A percentile compares a stretch with the other conserved stretches of the same genome.
Conservation (phyloP, 768 basidiomycete genomes). For the Pisolithus albus region DNA sequence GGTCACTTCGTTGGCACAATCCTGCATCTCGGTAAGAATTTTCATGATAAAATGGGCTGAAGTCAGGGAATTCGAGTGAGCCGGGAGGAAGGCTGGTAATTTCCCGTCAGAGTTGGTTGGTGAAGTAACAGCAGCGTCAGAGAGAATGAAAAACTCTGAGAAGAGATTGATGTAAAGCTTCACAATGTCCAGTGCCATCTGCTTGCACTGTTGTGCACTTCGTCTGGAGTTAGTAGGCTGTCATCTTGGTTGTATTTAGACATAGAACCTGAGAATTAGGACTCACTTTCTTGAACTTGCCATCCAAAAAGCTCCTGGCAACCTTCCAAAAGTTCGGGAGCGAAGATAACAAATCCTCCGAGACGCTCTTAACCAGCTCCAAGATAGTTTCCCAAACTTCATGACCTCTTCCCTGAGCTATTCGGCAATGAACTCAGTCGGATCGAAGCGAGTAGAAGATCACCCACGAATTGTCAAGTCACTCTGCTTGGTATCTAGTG, state of each 20-base stretch:
- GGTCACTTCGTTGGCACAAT: slow-evolving; percentile 75
- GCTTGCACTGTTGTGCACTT: slow-evolving; percentile 74
- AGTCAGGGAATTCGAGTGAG: slow-evolving; percentile 73
- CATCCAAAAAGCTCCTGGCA: slow-evolving; percentile 84
- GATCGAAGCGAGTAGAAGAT: neutral
- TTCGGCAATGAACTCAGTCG: slow-evolving; percentile 1
- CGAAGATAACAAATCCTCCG: slow-evolving; percentile 75
- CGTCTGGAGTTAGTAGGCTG: slow-evolving; percentile 51
- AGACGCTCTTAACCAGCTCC: slow-evolving; percentile 78
- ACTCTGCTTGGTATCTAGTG: slow-evolving; percentile 56
- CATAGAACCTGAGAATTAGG: neutral
- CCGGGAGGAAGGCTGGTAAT: slow-evolving; percentile 55
- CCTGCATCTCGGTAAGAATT: slow-evolving; percentile 79
- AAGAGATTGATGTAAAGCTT: slow-evolving; percentile 79
- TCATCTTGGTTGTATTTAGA: slow-evolving; percentile 5
- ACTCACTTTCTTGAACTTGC: slow-evolving; percentile 82
- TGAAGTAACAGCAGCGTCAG: slow-evolving; percentile 67
- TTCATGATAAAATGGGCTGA: slow-evolving; percentile 75
- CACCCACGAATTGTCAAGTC: slow-evolving; percentile 55
- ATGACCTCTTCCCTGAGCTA: slow-evolving; percentile 66
- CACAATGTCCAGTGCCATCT: slow-evolving; percentile 84
- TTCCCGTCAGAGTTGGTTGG: slow-evolving; percentile 35
- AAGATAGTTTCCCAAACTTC: slow-evolving; percentile 78
- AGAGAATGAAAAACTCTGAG: slow-evolving; percentile 80
- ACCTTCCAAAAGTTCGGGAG: slow-evolving; percentile 95